These are phyloP conservation scores for Citrus reticulata DNA, from an alignment of 345 rosid species.

Conservation along the genomic window DNA sequence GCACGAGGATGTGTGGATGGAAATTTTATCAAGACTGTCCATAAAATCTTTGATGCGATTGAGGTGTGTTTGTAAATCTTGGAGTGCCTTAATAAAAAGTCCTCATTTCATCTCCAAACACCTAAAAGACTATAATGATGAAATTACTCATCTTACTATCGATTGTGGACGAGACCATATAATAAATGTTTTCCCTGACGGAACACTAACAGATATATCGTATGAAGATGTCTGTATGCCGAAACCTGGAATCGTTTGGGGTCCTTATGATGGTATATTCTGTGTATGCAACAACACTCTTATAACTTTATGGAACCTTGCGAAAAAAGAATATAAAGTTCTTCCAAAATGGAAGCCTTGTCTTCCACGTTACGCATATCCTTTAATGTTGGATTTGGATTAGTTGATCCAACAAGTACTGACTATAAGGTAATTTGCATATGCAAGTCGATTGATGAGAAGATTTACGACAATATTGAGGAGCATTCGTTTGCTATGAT, in stretches of 20 bases:
- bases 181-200: not conserved
- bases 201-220: not conserved
- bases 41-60: not conserved
- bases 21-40: too few relatives aligned
- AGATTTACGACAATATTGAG: too few relatives aligned
- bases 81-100: not conserved
- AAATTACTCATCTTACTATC: not conserved
- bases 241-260: not conserved
- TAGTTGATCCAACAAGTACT: not conserved
- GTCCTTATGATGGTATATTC: not conserved
- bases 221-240: not conserved
- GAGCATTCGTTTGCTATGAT: not conserved
- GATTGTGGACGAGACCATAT: not conserved
- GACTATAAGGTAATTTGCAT: not conserved
- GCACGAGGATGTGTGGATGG: too few relatives aligned
- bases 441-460: too few relatives aligned
- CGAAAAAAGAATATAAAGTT: not conserved
- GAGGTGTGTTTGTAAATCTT: not conserved
- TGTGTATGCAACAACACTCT: not conserved
- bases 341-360: not conserved
- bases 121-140: not conserved
- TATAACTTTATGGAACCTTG: not conserved
- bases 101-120: not conserved
- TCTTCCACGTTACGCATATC: too few relatives aligned
- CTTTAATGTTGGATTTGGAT: not conserved